Base-by-base conservation (phyloP, 805 yeast genomes). In the Lachancea sp. region DNA sequence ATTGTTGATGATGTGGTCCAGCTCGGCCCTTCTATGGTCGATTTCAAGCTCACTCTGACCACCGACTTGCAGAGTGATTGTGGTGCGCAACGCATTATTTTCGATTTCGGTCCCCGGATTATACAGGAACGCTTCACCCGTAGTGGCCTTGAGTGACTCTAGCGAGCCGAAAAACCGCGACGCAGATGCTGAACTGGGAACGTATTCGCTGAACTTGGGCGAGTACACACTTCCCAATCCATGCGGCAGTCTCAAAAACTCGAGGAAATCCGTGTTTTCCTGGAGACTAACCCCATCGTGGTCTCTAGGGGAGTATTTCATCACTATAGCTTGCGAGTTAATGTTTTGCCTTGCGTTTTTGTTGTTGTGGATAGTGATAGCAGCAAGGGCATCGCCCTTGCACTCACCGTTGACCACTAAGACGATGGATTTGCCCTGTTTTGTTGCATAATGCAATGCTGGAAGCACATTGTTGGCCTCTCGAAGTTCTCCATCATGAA, bases 181-280 rank as follows among this genome's bases (percentile, higher is more conserved):
- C 2, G 57, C 58, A n/a, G 55, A 52, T n/a, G 57, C 55, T 10
- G 59, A 55, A 41, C 66, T 58, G 11, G 67, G 67, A 10, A 57
- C 54, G 30, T 31, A 46, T 18, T 57, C 50, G 39, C 64, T 57
- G 34, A 53, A 60, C 15, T 54, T 49, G 15, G 60, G 62, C 3
- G 63, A 56, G 39, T 57, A 61, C 4, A 62, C 49, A 20, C 65
- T 58, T 15, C 45, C 47, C 16, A 54, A 36, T 3, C 60, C 62
- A 3, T 48, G 47, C 6, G 67, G 66, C 25, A 63, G 48, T 22
- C 54, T 52, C 38, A 59, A 48, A 36, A 60, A 63, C 10, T 52
- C 42, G 18, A 62, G 33, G 13, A 63, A 48, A 27, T 53, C 55
- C 20, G 46, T 18, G 40, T 62, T 58, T 42, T 59, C 65, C 31